A percentile compares a stretch with the other conserved stretches of the same genome.
Conservation (phyloP, 192 early-diverging fungal species). For the Dissophora ornata region DNA sequence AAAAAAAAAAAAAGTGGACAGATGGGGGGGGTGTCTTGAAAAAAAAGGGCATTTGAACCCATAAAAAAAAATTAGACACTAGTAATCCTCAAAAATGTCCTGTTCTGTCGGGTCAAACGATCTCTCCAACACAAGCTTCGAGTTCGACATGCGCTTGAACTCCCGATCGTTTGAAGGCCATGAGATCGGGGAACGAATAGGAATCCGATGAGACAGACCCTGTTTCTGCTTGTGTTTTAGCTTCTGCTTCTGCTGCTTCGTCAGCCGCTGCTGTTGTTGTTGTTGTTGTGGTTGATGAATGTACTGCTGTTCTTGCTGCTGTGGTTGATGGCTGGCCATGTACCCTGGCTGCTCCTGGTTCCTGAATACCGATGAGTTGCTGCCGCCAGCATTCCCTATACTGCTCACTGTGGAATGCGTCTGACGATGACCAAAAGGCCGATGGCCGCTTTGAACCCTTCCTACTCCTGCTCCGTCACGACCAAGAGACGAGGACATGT, state of each 20-base stretch:
- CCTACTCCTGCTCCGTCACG: constrained; percentile 3
- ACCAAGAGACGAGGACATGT: neutral
- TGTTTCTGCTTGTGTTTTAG: too few species aligned
- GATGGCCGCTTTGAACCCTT: neutral
- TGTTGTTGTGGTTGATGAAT: constrained; percentile 11
- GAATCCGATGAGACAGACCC: neutral
- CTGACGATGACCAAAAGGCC: neutral
- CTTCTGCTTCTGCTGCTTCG: constrained; percentile 1
- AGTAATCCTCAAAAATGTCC: constrained; percentile 46
- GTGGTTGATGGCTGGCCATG: constrained; percentile 18
- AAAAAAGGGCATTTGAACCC: too few species aligned
- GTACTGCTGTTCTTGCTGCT: constrained; percentile 6
- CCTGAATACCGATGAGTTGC: constrained; percentile 6
- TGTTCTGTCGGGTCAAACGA: constrained; percentile 37
- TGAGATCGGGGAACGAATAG: constrained; percentile 7
- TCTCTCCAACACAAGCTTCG: constrained; percentile 45
- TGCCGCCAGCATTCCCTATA: neutral
- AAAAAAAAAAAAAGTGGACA: neutral
- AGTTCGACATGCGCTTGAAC: constrained; percentile 53
- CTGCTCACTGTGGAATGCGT: constrained; percentile 1
- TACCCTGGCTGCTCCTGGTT: constrained; percentile 14
- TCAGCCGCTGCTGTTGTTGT: constrained; percentile 24
- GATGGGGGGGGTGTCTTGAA: too few species aligned
- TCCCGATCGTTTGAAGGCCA: constrained; percentile 50
- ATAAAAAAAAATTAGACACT: constrained; percentile 8